A percentile compares a stretch with the other conserved stretches of the same genome.
Conservation (phyloP, 495 filamentous ascomycete genomes). For the Xylaria flabelliformis region DNA sequence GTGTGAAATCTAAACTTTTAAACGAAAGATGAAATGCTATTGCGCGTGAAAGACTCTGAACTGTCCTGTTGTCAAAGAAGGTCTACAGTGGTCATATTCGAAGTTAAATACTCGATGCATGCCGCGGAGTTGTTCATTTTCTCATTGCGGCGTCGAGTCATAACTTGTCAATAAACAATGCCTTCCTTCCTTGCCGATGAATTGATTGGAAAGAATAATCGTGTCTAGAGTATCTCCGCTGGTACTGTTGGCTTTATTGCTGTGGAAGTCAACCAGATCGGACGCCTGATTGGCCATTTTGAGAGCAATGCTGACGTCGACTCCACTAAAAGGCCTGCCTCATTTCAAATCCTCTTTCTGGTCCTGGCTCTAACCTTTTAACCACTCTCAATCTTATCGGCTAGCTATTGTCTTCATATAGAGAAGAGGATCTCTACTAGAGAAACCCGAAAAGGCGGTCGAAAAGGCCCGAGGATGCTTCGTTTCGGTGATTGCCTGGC, state of each 20-base stretch:
- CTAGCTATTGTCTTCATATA: neutral
- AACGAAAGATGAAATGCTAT: conserved; percentile 12
- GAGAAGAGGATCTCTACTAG: neutral
- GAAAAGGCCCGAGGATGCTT: neutral
- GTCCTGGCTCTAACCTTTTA: neutral
- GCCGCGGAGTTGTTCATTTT: conserved; percentile 32
- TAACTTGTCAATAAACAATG: conserved; percentile 17
- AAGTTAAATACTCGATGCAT: conserved; percentile 23
- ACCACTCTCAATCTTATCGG: neutral
- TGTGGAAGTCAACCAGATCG: conserved; percentile 9
- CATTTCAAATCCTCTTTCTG: neutral
- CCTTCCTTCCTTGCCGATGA: conserved; percentile 3
- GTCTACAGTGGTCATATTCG: conserved; percentile 15
- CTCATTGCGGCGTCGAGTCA: conserved; percentile 26
- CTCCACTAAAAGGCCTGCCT: neutral
- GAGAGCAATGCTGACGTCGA: conserved; percentile 30
- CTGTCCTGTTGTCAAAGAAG: conserved; percentile 11
- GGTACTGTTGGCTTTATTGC: neutral
- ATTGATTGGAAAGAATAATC: neutral
- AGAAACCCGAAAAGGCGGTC: neutral
- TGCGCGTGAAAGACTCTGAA: conserved; percentile 18
- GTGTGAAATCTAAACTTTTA: neutral
- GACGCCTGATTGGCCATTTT: conserved; percentile 32
- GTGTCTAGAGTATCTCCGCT: neutral
- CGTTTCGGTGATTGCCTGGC: neutral